These are phyloP conservation scores for Yamadazyma conglobata DNA, from an alignment of 1,139 yeast genomes.

Conservation along the genomic window DNA sequence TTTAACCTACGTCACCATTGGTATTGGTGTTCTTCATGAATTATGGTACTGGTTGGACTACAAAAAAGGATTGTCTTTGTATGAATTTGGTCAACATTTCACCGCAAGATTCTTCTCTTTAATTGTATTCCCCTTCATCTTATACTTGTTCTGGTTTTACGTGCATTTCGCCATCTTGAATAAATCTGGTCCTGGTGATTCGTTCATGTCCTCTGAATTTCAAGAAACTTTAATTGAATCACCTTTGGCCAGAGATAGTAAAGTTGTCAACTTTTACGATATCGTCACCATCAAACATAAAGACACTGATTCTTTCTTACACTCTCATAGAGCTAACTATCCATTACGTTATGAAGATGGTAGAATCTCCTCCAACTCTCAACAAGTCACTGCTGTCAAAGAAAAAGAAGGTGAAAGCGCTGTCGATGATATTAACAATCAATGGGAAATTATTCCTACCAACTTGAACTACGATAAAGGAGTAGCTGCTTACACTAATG, in stretches of 20 bases:
- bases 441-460: constrained; percentile 85
- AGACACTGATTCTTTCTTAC: constrained; percentile 71
- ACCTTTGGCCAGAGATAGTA: constrained; percentile 67
- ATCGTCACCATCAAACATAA: constrained; percentile 72
- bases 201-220: constrained; percentile 88
- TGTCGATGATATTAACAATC: constrained; percentile 58
- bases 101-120: constrained; percentile 71
- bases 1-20: constrained; percentile 83
- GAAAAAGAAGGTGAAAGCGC: constrained; percentile 40
- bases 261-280: constrained; percentile 72
- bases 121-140: constrained; percentile 73
- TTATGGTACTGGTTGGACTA: constrained; percentile 83
- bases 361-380: constrained; percentile 90
- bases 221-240: constrained; percentile 90
- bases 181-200: constrained; percentile 94
- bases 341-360: constrained; percentile 97
- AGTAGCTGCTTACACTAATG: constrained; percentile 46
- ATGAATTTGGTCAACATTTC: constrained; percentile 64
- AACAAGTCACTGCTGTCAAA: constrained; percentile 79
- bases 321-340: constrained; percentile 70
- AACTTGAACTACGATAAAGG: constrained; percentile 33
- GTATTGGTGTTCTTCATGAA: constrained; percentile 80
- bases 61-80: constrained; percentile 62
- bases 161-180: constrained; percentile 78
- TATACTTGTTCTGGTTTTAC: constrained; percentile 91